Evolutionary conservation across 2,329 filamentous ascomycete genomes (phyloP), one percentile per base, ranked within the genome.

Genomic region (Sporothrix brunneoviolacea): DNA sequence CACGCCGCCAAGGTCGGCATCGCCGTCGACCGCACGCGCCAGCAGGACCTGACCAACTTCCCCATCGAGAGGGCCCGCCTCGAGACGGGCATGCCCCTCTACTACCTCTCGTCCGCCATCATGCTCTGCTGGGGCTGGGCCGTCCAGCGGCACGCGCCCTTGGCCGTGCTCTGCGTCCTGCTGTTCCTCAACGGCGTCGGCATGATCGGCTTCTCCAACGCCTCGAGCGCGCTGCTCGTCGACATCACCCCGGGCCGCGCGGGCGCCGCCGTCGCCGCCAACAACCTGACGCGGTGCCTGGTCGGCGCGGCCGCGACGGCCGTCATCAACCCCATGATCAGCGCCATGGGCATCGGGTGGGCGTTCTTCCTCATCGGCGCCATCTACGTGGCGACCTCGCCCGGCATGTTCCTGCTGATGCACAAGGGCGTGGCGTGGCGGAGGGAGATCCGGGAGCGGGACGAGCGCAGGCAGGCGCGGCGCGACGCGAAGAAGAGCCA

Each of bases 201-300:
- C 7, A 69, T 79, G 49, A 76, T 77, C 4, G 76, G 76, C 0
- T 74, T 75, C 33, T 80, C 74, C 60, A 80, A 79, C 51, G 67
- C 73, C 3, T 65, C 71, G 32, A 79, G 69, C 47, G 70, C 74
- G 0, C 61, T 83, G 40, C 66, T 82, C 3, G 69, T 81, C 4
- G 80, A 83, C 55, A 67, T 82, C 8, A 73, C 79, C 51, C 77
- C 76, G 0, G 67, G 67, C 0, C 69, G 68, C 16, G 72, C 77
- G 0, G 76, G 74, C 0, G 74, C 75, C 0, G 78, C 77, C 0
- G 76, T 76, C 1, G 78, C 78, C 0, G 71, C 76, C 0, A 79
- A 76, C 53, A 82, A 82, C 53, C 57, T 83, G 13, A 70, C 73
- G 1, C 62, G 79, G 5, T 83, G 79, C 50, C 60, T 77, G 3